These are phyloP conservation scores for Hanseniaspora thailandica DNA, from an alignment of 805 yeast genomes.

Conservation along the genomic window DNA sequence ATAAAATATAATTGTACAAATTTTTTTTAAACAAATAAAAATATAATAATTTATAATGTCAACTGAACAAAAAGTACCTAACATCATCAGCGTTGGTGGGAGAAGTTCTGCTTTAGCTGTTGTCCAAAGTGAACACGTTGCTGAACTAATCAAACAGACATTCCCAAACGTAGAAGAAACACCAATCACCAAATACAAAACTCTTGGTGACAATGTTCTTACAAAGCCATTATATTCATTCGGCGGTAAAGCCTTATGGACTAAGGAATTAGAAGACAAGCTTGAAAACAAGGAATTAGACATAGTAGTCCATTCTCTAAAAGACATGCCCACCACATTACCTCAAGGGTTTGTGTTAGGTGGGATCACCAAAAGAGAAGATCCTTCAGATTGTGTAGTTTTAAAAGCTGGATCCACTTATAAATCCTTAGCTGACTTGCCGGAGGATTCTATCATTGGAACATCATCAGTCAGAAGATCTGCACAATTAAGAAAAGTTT, in stretches of 20 bases:
- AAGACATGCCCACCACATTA: conserved; percentile 81
- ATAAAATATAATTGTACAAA: neutral
- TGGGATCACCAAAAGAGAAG: conserved; percentile 74
- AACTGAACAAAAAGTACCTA: conserved; percentile 1
- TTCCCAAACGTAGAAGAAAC: conserved; percentile 54
- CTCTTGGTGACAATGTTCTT: conserved; percentile 84
- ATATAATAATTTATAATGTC: neutral
- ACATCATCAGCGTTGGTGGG: conserved; percentile 55
- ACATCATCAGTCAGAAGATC: conserved; percentile 90
- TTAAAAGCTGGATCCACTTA: conserved; percentile 58
- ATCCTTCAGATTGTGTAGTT: conserved; percentile 84
- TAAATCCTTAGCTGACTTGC: conserved; percentile 58
- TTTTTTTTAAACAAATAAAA: neutral
- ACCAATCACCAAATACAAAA: conserved; percentile 65
- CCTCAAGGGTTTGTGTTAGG: conserved; percentile 88
- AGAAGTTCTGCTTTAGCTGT: conserved; percentile 82
- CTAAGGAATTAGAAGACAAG: conserved; percentile 79
- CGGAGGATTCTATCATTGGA: conserved; percentile 78
- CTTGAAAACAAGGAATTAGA: conserved; percentile 63
- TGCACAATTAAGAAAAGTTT: conserved; percentile 71
- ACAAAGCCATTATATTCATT: conserved; percentile 79
- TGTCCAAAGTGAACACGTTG: conserved; percentile 68
- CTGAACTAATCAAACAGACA: conserved; percentile 41
- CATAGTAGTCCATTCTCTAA: conserved; percentile 83
- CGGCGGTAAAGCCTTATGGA: conserved; percentile 95